Base-by-base conservation (phyloP, 163 green algal genomes). In the Scenedesmus sp. region DNA sequence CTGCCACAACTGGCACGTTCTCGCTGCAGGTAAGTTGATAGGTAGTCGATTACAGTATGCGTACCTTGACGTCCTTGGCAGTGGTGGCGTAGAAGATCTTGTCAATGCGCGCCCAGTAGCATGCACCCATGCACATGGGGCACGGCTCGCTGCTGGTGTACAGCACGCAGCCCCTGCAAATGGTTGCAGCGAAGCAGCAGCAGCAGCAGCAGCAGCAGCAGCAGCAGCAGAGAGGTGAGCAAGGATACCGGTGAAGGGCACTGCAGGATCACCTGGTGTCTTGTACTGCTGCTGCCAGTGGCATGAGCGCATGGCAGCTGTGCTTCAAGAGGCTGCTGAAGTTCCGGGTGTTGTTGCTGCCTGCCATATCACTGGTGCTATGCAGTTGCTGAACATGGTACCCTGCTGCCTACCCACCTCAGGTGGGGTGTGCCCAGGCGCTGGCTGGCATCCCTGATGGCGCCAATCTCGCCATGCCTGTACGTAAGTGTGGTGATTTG, bases 71-170 rank as follows among this genome's bases (percentile, higher is more conserved):
- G 49, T 92, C 83, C 49, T 86, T 82, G n/a, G 79, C 83, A 20
- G 89, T 91, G 46, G 83, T 90, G 51, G 83, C 89, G 51, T 92
- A 92, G 42, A 83, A 90, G 33, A 92, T 40, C 89, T 90, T 87
- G 89, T 88, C 79, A 49, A 93, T 88, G 78, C 85, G 79, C 42
- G 90, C 90, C 90, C 90, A 93, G 79, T 89, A 93, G 40, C 53
- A 85, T 44, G 90, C 90, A 30, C 79, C 85, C 90, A 93, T 93
- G 85, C 90, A 93, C 90, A 93, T 93, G 78, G 90, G 90, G 90
- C 90, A 93, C 0, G 90, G 90, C 90, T 93, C 90, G 72, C 56
- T 81, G 79, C 76, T 91, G 24, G 85, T 91, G 85, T 93, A 93
- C 42, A 93, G 85, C 68, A 93, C 85, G 51, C 79, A 88, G 78